Base-by-base conservation (phyloP, 1,284 basidiomycete species). In the Trametes hirsuta region DNA sequence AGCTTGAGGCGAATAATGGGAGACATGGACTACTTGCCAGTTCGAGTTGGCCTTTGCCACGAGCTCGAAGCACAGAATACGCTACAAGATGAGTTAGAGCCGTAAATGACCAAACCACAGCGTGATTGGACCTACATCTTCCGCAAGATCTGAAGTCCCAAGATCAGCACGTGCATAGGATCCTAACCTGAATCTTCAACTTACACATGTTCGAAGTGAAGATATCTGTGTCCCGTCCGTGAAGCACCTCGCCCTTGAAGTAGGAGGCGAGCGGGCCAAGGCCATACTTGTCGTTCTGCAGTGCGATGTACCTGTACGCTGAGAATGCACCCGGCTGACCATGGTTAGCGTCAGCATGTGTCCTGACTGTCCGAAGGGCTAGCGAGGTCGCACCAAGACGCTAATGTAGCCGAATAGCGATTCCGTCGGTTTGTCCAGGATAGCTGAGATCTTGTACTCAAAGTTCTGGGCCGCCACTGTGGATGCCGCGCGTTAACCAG, bases 51-150 rank as follows among this genome's bases (percentile, higher is more conserved):
- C 80, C 73, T 98, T 98, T 0, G 97, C 95, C 45, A 98, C 88
- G 21, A 99, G 85, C 74, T 99, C 97, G 71, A 98, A 99, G 72
- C 97, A 99, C 22, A 98, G 79, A 55, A 99, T 98, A 59, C 97
- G 93, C 85, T 97, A 63, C 34, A 35, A 30, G 18, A 44, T 25
- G 42, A 37, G 35, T 36, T 50, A 53, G 55, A 64, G 64, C 35
- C 36, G 42, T 21, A 9, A 10, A 45, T 21, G 11, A 25, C 35
- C 40, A 18, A 15, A 24, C 34, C 10, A 24, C 36, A n/a, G 37
- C 9, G 18, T 2, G 3, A 24, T 30, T 34, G 12, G 2, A 71
- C 84, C 68, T 68, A 93, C 91, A 77, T 94, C 92, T 75, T 94
- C 91, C 36, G 93, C 93, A 41, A 95, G 83, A 71, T 93, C 90